Evolutionary conservation across 164 flowering plant species (phyloP).

Genomic region (Santalum album): DNA sequence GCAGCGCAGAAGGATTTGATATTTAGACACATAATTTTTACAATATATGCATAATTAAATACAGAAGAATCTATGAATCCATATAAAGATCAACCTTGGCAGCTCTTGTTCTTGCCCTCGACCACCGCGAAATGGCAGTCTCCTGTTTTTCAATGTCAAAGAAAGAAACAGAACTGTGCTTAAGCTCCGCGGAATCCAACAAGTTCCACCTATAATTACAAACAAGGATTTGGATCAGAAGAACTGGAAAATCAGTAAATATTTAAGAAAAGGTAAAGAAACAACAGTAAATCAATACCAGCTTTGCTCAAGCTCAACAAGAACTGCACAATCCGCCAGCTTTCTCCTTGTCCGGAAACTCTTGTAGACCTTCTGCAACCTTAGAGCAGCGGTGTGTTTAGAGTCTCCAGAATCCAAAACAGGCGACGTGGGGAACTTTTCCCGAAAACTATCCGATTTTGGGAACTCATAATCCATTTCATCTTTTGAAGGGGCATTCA

Average conservation of each 20-base stretch:
- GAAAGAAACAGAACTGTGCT: slow-evolving; percentile 65
- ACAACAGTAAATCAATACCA: slow-evolving; percentile 34
- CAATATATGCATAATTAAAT: neutral
- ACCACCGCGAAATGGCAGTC: slow-evolving; percentile 66
- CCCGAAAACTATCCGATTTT: slow-evolving; percentile 13
- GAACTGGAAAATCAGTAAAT: neutral
- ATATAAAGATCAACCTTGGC: slow-evolving; percentile 43
- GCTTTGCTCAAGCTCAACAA: slow-evolving; percentile 53
- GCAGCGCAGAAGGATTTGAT: slow-evolving; percentile 8
- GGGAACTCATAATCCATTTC: slow-evolving; percentile 8
- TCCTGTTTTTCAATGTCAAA: slow-evolving; percentile 61
- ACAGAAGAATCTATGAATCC: neutral
- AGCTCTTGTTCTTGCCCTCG: slow-evolving; percentile 67
- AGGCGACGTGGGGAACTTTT: slow-evolving; percentile 12
- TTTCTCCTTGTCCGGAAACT: slow-evolving; percentile 85
- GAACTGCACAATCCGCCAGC: slow-evolving; percentile 94
- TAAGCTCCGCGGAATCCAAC: slow-evolving; percentile 67
- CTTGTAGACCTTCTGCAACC: slow-evolving; percentile 91
- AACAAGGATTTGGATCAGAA: slow-evolving; percentile 1
- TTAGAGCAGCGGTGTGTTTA: slow-evolving; percentile 73
- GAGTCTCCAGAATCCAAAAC: slow-evolving; percentile 24
- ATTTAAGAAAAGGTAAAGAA: neutral
- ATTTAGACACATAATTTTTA: neutral
- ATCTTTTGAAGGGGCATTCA: slow-evolving; percentile 21
- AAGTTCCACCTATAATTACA: slow-evolving; percentile 50